These are phyloP conservation scores for Asterionellopsis glacialis DNA, from an alignment of 108 stramenopile genomes.

Conservation along the genomic window DNA sequence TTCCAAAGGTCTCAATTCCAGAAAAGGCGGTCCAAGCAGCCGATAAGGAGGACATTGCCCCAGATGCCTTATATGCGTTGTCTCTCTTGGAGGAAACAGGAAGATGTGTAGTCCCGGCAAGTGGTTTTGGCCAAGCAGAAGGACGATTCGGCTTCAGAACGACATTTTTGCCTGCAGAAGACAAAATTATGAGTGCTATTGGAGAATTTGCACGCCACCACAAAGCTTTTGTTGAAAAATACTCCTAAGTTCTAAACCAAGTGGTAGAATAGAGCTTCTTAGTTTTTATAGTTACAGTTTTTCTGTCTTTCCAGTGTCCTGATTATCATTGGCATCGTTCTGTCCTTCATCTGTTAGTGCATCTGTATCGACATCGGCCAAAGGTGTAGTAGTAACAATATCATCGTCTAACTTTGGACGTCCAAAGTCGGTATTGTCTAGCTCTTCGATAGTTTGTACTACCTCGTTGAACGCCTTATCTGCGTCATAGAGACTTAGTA, in stretches of 20 bases:
- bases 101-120: slow-evolving; percentile 93
- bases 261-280: not conserved
- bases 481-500: slow-evolving; percentile 69
- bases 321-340: too few species aligned
- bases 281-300: too few species aligned
- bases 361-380: too few species aligned
- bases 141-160: slow-evolving; percentile 95
- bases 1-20: slow-evolving; percentile 85
- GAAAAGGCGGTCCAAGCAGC: slow-evolving; percentile 69
- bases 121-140: slow-evolving; percentile 91
- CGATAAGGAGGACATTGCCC: slow-evolving; percentile 52
- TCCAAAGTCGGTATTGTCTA: slow-evolving; percentile 8
- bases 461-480: slow-evolving; percentile 35
- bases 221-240: slow-evolving; percentile 72
- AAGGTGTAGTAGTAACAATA: too few species aligned
- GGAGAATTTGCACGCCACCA: slow-evolving; percentile 78
- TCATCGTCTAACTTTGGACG: too few species aligned
- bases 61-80: slow-evolving; percentile 94
- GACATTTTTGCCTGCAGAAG: slow-evolving; percentile 92
- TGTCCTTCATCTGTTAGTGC: too few species aligned
- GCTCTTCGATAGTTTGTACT: slow-evolving; percentile 28
- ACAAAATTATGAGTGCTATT: slow-evolving; percentile 61
- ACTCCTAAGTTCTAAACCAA: slow-evolving; percentile 2
- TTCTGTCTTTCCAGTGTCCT: too few species aligned
- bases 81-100: slow-evolving; percentile 87